These are phyloP conservation scores for Colletotrichum sp. DNA, from an alignment of 2,329 filamentous ascomycete species.

Conservation along the genomic window DNA sequence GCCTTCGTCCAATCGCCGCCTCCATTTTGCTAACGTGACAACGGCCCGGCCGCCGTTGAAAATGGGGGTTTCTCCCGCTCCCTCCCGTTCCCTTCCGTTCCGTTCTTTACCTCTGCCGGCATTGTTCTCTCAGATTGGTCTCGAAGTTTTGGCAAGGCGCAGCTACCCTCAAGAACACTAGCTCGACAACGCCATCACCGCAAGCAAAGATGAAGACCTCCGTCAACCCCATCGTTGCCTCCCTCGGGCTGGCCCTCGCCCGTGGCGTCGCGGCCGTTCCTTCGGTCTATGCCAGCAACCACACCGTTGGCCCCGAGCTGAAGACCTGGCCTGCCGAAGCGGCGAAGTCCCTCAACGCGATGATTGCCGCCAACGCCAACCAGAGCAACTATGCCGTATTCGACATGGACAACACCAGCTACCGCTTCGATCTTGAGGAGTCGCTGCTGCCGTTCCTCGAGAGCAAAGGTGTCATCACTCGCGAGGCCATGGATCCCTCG, in stretches of 20 bases:
- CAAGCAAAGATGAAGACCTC: slow-evolving; percentile 7
- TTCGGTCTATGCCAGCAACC: slow-evolving; percentile 3
- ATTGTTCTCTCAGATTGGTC: background rate
- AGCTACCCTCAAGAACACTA: background rate
- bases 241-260: slow-evolving; percentile 13
- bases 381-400: slow-evolving; percentile 43
- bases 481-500: slow-evolving; percentile 43
- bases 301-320: slow-evolving; percentile 21
- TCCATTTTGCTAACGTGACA: slow-evolving; percentile 4
- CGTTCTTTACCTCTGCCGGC: background rate
- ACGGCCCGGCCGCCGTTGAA: background rate
- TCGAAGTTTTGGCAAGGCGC: background rate
- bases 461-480: slow-evolving; percentile 42
- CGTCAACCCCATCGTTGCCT: slow-evolving; percentile 4
- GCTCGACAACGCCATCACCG: background rate
- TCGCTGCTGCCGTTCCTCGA: slow-evolving; percentile 48
- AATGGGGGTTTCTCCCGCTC: background rate
- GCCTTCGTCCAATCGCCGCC: background rate
- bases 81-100: background rate
- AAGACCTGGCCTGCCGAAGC: slow-evolving; percentile 41
- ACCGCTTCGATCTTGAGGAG: slow-evolving; percentile 46
- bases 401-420: slow-evolving; percentile 53
- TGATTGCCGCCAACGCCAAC: slow-evolving; percentile 43
- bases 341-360: slow-evolving; percentile 36
- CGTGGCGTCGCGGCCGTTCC: slow-evolving; percentile 6